Evolutionary conservation across 352 stramenopile species (phyloP).

Genomic region (Phytopythium helicoides): DNA sequence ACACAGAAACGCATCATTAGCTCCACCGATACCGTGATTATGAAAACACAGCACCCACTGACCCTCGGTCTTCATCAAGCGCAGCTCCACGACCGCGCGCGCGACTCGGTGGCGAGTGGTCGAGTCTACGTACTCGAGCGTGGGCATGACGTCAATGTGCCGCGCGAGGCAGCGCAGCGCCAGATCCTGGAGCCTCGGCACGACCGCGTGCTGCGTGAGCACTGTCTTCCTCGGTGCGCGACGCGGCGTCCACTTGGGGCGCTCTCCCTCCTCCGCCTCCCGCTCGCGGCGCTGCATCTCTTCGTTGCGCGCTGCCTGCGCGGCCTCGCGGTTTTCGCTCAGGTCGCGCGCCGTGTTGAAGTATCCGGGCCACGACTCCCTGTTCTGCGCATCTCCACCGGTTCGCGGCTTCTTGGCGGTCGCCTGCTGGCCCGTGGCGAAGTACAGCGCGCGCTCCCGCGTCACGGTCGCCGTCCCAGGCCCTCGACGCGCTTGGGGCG

Average conservation of each 20-base stretch:
- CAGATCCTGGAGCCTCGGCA: conserved; percentile 53
- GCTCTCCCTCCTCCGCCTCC: conserved; percentile 7
- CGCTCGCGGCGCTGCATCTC: conserved; percentile 39
- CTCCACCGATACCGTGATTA: neutral
- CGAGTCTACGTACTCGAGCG: conserved; percentile 70
- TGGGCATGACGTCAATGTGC: conserved; percentile 64
- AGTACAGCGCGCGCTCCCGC: conserved; percentile 44
- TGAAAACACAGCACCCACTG: neutral
- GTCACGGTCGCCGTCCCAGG: conserved; percentile 29
- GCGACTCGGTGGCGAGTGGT: conserved; percentile 59
- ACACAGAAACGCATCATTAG: neutral
- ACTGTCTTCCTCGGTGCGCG: conserved; percentile 46
- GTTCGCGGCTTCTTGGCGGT: neutral
- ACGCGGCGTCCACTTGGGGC: conserved; percentile 46
- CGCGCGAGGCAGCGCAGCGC: conserved; percentile 51
- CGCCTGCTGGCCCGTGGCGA: conserved; percentile 28
- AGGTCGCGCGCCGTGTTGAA: conserved; percentile 65
- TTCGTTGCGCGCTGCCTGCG: conserved; percentile 54
- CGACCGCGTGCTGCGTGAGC: conserved; percentile 40
- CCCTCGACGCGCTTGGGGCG: conserved; percentile 1
- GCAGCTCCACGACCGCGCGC: conserved; percentile 47
- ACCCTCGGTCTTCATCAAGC: conserved; percentile 60
- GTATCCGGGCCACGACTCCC: conserved; percentile 74
- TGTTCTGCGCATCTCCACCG: conserved; percentile 5
- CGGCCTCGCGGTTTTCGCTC: conserved; percentile 53